These are phyloP conservation scores for Phoenix roebelenii DNA, from an alignment of 176 grass and related monocot genomes.

Conservation along the genomic window DNA sequence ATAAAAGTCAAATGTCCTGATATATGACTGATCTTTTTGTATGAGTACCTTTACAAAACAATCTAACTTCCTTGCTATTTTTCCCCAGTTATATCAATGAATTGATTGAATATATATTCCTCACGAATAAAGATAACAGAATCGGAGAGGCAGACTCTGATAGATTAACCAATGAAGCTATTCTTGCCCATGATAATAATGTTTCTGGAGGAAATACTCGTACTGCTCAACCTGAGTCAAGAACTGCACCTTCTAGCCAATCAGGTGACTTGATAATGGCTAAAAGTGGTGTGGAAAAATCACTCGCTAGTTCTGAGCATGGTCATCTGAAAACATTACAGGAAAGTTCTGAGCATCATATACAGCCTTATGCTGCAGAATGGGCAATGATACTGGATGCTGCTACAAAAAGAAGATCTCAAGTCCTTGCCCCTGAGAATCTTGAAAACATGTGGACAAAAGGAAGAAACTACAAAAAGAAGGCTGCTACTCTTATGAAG, in stretches of 20 bases:
- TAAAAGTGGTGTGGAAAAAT: conserved; percentile 29
- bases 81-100: conserved; percentile 86
- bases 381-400: conserved; percentile 79
- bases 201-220: conserved; percentile 39
- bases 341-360: conserved; percentile 6
- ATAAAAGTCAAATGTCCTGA: no score
- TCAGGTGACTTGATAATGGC: conserved; percentile 22
- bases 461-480: conserved; percentile 95
- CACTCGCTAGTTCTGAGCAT: conserved; percentile 26
- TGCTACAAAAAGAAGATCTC: conserved; percentile 80
- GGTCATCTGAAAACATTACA: not conserved
- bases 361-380: conserved; percentile 37
- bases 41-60: no score
- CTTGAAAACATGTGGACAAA: conserved; percentile 99
- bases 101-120: conserved; percentile 59
- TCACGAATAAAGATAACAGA: conserved; percentile 44
- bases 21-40: no score
- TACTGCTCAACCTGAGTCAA: conserved; percentile 32
- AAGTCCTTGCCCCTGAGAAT: conserved; percentile 96
- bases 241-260: conserved; percentile 14
- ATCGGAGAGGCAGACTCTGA: conserved; percentile 31
- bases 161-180: conserved; percentile 27
- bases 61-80: not conserved
- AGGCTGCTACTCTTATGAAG: conserved; percentile 42
- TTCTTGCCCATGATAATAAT: conserved; percentile 19